Evolutionary conservation across 805 yeast genomes (phyloP).

Genomic region (Nakazawaea laoshanensis): DNA sequence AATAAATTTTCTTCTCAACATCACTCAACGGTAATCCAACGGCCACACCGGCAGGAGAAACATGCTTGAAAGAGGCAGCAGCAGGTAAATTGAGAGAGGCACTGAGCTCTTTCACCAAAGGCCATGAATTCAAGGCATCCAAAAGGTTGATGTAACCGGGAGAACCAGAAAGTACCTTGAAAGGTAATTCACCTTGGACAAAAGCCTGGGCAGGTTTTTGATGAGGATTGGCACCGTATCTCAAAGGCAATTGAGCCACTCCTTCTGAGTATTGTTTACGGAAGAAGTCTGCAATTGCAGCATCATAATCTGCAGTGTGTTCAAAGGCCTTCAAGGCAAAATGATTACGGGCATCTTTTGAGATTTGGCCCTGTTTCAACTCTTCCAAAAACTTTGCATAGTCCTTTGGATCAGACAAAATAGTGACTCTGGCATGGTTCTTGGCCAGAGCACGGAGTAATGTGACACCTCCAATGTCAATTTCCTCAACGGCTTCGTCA

Average conservation of each 20-base stretch:
- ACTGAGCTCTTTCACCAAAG: conserved; percentile 91
- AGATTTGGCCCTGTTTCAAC: conserved; percentile 63
- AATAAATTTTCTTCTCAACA: conserved; percentile 88
- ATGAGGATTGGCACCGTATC: conserved; percentile 99
- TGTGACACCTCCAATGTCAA: conserved; percentile 98
- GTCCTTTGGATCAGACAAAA: conserved; percentile 90
- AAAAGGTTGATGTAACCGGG: conserved; percentile 96
- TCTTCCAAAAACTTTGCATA: conserved; percentile 83
- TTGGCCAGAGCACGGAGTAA: conserved; percentile 97
- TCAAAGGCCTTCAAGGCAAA: conserved; percentile 96
- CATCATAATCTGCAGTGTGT: conserved; percentile 96
- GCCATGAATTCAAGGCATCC: conserved; percentile 98
- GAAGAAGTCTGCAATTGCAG: conserved; percentile 93
- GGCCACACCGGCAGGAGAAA: conserved; percentile 98
- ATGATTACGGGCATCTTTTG: conserved; percentile 65
- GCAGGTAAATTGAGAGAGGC: conserved; percentile 95
- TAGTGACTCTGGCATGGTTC: conserved; percentile 94
- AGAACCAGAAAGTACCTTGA: conserved; percentile 87
- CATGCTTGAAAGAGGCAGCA: conserved; percentile 98
- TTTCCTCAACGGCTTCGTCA: conserved; percentile 96
- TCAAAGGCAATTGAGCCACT: conserved; percentile 80
- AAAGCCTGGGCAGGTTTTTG: conserved; percentile 99
- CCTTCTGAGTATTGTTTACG: conserved; percentile 94
- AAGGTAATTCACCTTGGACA: conserved; percentile 86
- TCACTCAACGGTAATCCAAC: conserved; percentile 92